phyloP scores from a whole-genome alignment of 2,329 filamentous ascomycete species.

The Ambrosiella beaveri region DNA sequence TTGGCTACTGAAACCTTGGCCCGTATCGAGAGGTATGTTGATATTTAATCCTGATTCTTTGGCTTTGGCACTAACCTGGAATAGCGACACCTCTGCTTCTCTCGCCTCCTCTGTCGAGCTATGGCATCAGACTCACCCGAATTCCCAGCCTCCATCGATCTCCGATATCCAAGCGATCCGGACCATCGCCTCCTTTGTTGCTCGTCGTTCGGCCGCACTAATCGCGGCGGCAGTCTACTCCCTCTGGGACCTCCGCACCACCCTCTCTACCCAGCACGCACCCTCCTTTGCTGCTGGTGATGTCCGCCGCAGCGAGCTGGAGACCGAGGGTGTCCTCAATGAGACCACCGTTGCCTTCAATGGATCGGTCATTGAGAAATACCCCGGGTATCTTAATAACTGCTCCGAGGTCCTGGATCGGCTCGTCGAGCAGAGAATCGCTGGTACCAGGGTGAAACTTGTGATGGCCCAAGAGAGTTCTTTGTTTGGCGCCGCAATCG shows the following conservation, averaged over 20 bases:
- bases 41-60: background rate
- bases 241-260: constrained; percentile 38
- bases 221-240: constrained; percentile 41
- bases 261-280: constrained; percentile 22
- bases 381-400: constrained; percentile 45
- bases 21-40: constrained; percentile 35
- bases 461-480: constrained; percentile 58
- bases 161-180: constrained; percentile 36
- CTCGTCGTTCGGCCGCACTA: constrained; percentile 40
- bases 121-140: constrained; percentile 19
- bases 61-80: background rate
- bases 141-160: constrained; percentile 21
- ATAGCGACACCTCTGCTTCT: constrained; percentile 1
- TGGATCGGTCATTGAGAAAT: constrained; percentile 63
- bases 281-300: constrained; percentile 20
- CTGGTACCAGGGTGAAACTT: constrained; percentile 33
- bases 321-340: constrained; percentile 30
- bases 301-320: constrained; percentile 27
- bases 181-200: constrained; percentile 35
- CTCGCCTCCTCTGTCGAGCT: background rate
- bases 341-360: constrained; percentile 56
- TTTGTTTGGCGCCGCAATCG: constrained; percentile 57
- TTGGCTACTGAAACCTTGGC: constrained; percentile 45
- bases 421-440: constrained; percentile 30
- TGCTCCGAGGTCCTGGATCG: constrained; percentile 48